Evolutionary conservation across 371 early-diverging fungal genomes (phyloP).

Genomic region (Mucor indicus): DNA sequence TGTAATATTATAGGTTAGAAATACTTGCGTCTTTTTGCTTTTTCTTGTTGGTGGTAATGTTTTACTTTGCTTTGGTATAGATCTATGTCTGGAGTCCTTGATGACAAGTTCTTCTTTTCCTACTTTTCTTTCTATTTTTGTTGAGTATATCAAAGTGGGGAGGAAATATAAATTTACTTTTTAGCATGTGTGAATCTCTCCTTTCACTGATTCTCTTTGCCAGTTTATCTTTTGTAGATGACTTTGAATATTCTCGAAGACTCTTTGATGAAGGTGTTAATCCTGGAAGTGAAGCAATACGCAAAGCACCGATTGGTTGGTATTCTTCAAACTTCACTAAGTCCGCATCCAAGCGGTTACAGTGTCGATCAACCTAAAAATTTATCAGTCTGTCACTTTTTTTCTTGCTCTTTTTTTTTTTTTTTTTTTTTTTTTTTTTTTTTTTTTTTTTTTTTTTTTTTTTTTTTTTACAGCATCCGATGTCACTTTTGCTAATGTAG

Average conservation of each 20-base stretch:
- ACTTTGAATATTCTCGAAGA: constrained; percentile 23
- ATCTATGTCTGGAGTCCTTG: constrained; percentile 5
- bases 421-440: neutral
- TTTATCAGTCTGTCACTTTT: neutral
- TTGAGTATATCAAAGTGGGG: no score
- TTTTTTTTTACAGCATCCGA: constrained; percentile 64
- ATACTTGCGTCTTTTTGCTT: no score
- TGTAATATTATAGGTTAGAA: no score
- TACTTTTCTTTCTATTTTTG: constrained; percentile 13
- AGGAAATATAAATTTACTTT: constrained; percentile 7
- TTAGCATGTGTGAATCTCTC: constrained; percentile 10
- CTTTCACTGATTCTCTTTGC: constrained; percentile 10
- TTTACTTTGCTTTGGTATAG: constrained; percentile 15
- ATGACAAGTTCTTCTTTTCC: constrained; percentile 7
- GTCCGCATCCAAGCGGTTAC: neutral
- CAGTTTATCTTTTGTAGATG: constrained; percentile 18
- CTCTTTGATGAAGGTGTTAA: constrained; percentile 35
- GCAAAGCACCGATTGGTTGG: constrained; percentile 26
- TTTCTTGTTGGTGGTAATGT: constrained; percentile 16
- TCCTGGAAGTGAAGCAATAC: constrained; percentile 39
- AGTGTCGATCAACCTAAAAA: constrained; percentile 25
- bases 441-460: neutral
- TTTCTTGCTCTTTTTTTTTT: no score
- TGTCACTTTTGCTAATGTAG: constrained; percentile 85
- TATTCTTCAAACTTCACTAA: constrained; percentile 36